phyloP scores from a whole-genome alignment of 2,329 filamentous ascomycete genomes.

The Aspergillus latus region DNA sequence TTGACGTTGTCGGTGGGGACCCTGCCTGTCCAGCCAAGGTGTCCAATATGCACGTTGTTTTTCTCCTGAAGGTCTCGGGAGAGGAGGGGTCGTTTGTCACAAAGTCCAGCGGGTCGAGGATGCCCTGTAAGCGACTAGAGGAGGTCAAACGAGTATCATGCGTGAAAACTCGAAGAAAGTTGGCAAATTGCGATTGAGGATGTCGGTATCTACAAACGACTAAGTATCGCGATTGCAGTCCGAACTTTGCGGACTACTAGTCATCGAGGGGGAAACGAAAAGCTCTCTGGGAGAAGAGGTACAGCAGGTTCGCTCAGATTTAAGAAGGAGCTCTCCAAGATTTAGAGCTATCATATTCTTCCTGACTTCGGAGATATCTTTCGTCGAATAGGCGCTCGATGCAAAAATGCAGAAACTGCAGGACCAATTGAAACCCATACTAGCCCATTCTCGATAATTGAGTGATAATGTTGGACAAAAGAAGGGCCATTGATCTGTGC shows the following conservation, averaged over 20 bases:
- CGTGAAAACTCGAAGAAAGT: not conserved
- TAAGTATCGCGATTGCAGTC: constrained; percentile 5
- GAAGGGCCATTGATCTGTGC: constrained; percentile 17
- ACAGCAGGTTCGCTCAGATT: constrained; percentile 15
- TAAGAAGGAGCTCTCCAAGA: constrained; percentile 17
- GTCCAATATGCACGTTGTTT: not conserved
- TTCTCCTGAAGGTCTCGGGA: not conserved
- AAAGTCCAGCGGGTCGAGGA: constrained; percentile 2
- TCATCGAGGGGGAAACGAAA: constrained; percentile 8
- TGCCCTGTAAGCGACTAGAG: not conserved
- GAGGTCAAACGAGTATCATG: constrained; percentile 1
- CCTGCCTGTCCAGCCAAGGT: not conserved
- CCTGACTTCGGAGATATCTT: constrained; percentile 15
- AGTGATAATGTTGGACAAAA: constrained; percentile 26
- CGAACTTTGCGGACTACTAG: not conserved
- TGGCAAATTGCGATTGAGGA: constrained; percentile 2
- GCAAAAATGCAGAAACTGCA: constrained; percentile 7
- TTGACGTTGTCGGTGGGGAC: not conserved
- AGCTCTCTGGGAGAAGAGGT: not conserved
- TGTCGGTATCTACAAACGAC: constrained; percentile 19
- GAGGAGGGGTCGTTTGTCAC: not conserved
- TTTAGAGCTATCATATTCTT: constrained; percentile 25
- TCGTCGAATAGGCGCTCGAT: constrained; percentile 11
- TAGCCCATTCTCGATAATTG: constrained; percentile 25
- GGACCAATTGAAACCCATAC: constrained; percentile 16